phyloP scores from a whole-genome alignment of 1,284 basidiomycete species.

The Ceratobasidium sp. region DNA sequence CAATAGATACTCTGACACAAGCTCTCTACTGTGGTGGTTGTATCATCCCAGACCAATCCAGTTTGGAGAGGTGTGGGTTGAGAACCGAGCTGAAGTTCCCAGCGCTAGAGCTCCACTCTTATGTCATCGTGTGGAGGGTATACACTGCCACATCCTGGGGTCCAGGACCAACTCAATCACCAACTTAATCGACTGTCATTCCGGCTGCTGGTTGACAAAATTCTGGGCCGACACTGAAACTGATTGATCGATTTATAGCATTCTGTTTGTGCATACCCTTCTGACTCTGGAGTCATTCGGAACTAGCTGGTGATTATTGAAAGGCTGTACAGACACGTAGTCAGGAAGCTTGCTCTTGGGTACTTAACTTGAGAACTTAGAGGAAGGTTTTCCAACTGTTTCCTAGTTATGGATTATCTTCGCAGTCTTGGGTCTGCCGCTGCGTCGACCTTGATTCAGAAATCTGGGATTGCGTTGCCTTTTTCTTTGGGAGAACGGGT shows the following conservation, averaged over 20 bases:
- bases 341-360: not conserved
- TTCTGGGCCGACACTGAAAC: too few relatives aligned
- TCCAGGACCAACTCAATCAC: too few relatives aligned
- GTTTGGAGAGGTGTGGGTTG: conserved; percentile 18
- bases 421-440: conserved; percentile 86
- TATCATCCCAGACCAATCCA: conserved; percentile 1
- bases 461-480: conserved; percentile 88
- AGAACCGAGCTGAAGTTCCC: conserved; percentile 25
- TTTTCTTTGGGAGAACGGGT: conserved; percentile 87
- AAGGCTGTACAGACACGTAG: conserved; percentile 29
- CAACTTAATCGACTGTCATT: too few relatives aligned
- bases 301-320: not conserved
- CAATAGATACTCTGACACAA: not conserved
- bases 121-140: not conserved
- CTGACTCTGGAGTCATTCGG: not conserved
- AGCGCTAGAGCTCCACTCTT: not conserved
- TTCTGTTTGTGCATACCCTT: not conserved
- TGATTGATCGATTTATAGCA: not conserved
- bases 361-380: not conserved
- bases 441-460: conserved; percentile 86
- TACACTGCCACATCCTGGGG: too few relatives aligned
- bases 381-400: not conserved
- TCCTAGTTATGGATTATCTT: conserved; percentile 79
- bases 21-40: too few relatives aligned
- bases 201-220: too few relatives aligned